Percentiles rank a stretch among this genome's conserved stretches.
phyloP scores from a whole-genome alignment of 2,329 filamentous ascomycete genomes.

The Hypocrella siamensis region DNA sequence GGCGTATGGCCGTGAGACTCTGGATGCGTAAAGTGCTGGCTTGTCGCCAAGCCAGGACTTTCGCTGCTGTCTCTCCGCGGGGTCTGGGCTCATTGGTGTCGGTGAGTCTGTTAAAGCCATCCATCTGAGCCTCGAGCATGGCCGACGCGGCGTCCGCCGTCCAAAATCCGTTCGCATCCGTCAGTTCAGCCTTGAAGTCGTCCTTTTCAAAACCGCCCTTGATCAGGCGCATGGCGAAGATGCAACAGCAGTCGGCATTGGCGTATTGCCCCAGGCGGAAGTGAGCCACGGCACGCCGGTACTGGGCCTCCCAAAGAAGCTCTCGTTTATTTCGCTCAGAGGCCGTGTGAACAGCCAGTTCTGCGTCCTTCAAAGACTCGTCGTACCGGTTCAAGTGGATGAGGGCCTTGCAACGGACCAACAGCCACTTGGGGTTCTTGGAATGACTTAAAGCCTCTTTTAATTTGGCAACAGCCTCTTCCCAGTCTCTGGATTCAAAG shows the following conservation, averaged over 20 bases:
- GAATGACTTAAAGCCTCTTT: constrained; percentile 51
- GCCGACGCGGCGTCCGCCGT: constrained; percentile 18
- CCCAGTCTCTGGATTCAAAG: constrained; percentile 46
- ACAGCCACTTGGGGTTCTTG: constrained; percentile 60
- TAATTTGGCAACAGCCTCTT: constrained; percentile 51
- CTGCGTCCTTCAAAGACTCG: constrained; percentile 53
- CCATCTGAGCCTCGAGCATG: constrained; percentile 7
- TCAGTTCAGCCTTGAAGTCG: constrained; percentile 13
- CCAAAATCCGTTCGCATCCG: constrained; percentile 33
- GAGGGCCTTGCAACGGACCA: constrained; percentile 68
- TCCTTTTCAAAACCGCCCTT: constrained; percentile 16
- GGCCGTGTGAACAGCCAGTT: constrained; percentile 47
- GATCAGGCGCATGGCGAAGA: constrained; percentile 31
- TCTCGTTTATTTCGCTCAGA: constrained; percentile 56
- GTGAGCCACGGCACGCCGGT: constrained; percentile 61
- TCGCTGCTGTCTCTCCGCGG: too few relatives aligned
- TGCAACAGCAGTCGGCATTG: constrained; percentile 58
- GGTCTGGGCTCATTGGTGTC: constrained; percentile 11
- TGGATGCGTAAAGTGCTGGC: constrained; percentile 31
- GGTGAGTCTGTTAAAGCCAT: constrained; percentile 9
- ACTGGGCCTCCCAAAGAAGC: constrained; percentile 65
- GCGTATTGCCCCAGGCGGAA: constrained; percentile 56
- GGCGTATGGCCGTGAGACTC: constrained; percentile 27
- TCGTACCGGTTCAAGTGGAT: constrained; percentile 45
- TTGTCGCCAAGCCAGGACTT: constrained; percentile 21